phyloP scores from a whole-genome alignment of 257 asterid genomes.

The Misopates orontium region DNA sequence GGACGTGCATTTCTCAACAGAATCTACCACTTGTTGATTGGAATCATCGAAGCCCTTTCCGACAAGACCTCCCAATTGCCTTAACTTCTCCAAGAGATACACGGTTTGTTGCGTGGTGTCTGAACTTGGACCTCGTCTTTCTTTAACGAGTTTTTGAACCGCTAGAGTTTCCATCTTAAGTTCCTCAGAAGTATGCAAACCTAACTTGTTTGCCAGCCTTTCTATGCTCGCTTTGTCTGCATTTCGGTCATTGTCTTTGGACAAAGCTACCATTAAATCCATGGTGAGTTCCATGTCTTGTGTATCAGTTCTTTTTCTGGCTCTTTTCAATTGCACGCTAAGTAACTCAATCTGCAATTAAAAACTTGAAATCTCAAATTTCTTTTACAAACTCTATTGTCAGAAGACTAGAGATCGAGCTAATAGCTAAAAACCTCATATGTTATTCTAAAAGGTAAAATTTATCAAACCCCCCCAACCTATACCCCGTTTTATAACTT shows the following conservation, averaged over 20 bases:
- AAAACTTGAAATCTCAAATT: not conserved
- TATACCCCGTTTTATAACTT: too few relatives aligned
- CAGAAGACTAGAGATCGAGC: too few relatives aligned
- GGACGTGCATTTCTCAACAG: constrained; percentile 35
- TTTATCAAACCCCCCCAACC: too few relatives aligned
- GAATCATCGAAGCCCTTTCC: constrained; percentile 28
- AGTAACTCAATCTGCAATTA: constrained; percentile 61
- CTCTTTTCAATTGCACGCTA: constrained; percentile 55
- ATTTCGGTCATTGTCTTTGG: constrained; percentile 58
- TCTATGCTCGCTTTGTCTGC: constrained; percentile 71
- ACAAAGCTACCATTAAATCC: constrained; percentile 83
- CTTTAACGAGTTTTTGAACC: constrained; percentile 49
- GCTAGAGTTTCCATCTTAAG: constrained; percentile 59
- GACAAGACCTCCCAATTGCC: constrained; percentile 50
- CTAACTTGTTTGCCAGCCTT: constrained; percentile 76
- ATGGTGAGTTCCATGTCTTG: constrained; percentile 93
- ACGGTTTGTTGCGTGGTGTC: constrained; percentile 57
- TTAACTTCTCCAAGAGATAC: constrained; percentile 57
- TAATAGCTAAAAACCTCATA: too few relatives aligned
- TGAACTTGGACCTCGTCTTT: constrained; percentile 38
- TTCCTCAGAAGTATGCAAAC: constrained; percentile 57
- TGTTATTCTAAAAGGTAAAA: too few relatives aligned
- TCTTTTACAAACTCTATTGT: not conserved
- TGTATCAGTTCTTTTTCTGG: constrained; percentile 60
- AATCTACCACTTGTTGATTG: constrained; percentile 26